phyloP scores from a whole-genome alignment of 2,329 filamentous ascomycete species.

The Pyrenophora teres region DNA sequence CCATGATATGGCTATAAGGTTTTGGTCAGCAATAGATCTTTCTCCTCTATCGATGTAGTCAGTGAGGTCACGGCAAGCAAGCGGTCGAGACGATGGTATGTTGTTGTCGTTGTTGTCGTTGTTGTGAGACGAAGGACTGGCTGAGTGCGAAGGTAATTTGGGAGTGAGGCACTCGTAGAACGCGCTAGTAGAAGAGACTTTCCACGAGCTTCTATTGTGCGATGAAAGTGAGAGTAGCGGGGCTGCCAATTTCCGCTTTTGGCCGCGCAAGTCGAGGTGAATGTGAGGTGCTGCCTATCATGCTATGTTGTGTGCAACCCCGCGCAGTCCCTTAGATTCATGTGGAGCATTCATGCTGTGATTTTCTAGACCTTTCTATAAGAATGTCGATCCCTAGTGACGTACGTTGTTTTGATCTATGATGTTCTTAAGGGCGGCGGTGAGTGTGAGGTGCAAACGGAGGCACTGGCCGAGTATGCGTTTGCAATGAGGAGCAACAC shows the following conservation, averaged over 20 bases:
- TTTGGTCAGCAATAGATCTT: no score
- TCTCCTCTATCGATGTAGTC: no score
- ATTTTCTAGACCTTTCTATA: no score
- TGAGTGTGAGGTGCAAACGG: constrained; percentile 7
- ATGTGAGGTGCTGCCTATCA: no score
- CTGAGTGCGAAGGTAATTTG: no score
- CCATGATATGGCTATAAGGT: neutral
- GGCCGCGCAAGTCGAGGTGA: no score
- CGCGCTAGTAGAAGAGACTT: constrained; percentile 1
- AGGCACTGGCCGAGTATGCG: neutral
- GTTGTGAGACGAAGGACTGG: neutral
- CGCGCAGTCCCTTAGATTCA: no score
- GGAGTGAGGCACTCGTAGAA: neutral
- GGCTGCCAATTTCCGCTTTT: neutral
- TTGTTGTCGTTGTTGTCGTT: constrained; percentile 8
- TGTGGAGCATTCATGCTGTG: no score
- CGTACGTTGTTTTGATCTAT: neutral
- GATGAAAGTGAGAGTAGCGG: neutral
- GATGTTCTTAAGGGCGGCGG: neutral
- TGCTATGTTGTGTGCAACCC: no score
- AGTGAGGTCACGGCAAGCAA: no score
- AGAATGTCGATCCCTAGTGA: no score
- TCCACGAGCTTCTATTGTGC: neutral
- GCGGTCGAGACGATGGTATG: no score
- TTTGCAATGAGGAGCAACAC: neutral